These are phyloP conservation scores for Monilinia laxa DNA, from an alignment of 2,329 filamentous ascomycete genomes.

Conservation along the genomic window DNA sequence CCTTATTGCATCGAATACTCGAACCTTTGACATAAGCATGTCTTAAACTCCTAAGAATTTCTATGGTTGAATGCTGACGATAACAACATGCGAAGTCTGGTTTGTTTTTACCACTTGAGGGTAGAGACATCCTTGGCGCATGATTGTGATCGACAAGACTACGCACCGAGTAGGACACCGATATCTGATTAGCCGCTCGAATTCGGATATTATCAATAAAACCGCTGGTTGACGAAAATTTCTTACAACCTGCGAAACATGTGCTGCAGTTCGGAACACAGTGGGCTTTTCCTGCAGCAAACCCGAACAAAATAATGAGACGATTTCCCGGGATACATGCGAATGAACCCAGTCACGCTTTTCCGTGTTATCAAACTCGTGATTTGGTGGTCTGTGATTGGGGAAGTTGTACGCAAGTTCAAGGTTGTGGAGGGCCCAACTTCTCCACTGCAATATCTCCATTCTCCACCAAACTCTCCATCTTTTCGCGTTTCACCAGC, in stretches of 20 bases:
- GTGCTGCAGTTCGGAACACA: background rate
- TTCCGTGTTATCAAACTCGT: slow-evolving; percentile 5
- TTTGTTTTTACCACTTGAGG: slow-evolving; percentile 7
- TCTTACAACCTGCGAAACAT: background rate
- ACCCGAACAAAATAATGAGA: background rate
- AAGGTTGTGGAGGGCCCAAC: slow-evolving; percentile 11
- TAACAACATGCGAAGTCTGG: slow-evolving; percentile 3
- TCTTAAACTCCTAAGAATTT: slow-evolving; percentile 3
- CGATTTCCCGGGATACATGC: background rate
- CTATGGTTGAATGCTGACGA: background rate
- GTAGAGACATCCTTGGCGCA: slow-evolving; percentile 3
- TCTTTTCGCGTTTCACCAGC: slow-evolving; percentile 11
- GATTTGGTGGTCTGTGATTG: slow-evolving; percentile 15
- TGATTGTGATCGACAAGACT: slow-evolving; percentile 10
- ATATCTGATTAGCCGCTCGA: background rate
- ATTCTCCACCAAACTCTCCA: slow-evolving; percentile 16
- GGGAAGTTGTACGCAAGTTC: slow-evolving; percentile 14
- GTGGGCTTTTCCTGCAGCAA: background rate
- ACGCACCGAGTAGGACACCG: slow-evolving; percentile 16
- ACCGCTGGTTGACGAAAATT: background rate
- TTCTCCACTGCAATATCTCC: slow-evolving; percentile 9
- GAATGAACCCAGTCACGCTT: slow-evolving; percentile 3
- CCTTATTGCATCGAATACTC: background rate
- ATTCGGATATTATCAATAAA: background rate
- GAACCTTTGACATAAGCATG: background rate